phyloP scores from a whole-genome alignment of 768 basidiomycete species.

The Suillus cothurnatus region DNA sequence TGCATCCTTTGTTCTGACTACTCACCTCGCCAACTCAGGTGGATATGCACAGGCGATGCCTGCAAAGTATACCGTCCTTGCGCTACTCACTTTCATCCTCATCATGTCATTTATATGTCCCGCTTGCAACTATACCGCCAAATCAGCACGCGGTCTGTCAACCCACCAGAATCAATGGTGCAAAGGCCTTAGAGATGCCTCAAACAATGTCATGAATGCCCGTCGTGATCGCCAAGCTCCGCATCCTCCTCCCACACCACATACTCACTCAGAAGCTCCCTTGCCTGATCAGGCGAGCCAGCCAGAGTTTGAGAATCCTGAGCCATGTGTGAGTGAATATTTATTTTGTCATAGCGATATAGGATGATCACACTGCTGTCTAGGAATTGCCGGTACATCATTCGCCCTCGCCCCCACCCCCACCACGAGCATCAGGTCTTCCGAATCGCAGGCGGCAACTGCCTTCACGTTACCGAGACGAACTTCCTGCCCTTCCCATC shows the following conservation, averaged over 20 bases:
- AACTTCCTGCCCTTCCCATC: conserved; percentile 3
- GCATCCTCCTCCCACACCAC: neutral
- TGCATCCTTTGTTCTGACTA: too few relatives aligned
- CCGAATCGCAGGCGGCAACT: neutral
- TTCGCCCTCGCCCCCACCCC: neutral
- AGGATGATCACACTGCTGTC: neutral
- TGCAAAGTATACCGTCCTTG: too few relatives aligned
- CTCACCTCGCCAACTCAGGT: too few relatives aligned
- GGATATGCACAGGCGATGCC: too few relatives aligned
- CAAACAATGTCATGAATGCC: neutral
- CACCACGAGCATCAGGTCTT: conserved; percentile 1
- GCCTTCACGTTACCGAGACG: neutral
- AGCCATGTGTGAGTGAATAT: neutral
- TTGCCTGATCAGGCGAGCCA: too few relatives aligned
- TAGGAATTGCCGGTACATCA: neutral
- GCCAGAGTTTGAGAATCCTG: neutral
- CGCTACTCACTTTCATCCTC: neutral
- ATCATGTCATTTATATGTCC: neutral
- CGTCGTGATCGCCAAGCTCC: neutral
- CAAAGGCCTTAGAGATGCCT: neutral
- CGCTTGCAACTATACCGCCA: neutral
- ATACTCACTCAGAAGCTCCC: too few relatives aligned
- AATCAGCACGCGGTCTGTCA: neutral
- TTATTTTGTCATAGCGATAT: neutral
- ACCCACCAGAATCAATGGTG: neutral